Evolutionary conservation across 2,329 filamentous ascomycete genomes (phyloP), one percentile per base, ranked within the genome.

Genomic region (Chrysosporium queenslandicum): DNA sequence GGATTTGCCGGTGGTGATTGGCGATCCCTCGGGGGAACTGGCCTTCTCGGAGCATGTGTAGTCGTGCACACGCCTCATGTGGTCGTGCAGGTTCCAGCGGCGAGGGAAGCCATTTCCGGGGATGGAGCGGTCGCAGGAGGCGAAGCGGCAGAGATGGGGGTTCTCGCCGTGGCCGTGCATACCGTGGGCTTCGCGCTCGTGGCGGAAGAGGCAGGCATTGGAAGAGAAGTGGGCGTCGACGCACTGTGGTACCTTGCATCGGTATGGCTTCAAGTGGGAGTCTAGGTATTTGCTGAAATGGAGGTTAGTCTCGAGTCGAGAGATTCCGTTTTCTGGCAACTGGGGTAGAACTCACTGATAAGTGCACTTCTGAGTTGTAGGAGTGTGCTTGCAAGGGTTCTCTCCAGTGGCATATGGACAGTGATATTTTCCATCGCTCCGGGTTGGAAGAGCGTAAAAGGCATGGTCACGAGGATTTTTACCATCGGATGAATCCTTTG

Each of bases 281-380:
- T 97, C 91, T 60, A 97, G 83, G 63, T 92, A 95, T 78, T 97
- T 97, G 79, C 90, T 95, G 16, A 46, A 48, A 37, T 16, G 39
- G 27, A 5, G 29, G 55, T 66, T 60, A 60, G 63, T 57, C 53
- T 36, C 2, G 2, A 2, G 41, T 20, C 16, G 46, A 2, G 21
- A 18, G 23, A 39, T 55, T 60, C 55, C 56, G 46, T 39, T 49
- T 45, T 7, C 7, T 20, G 21, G n/a, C 9, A 34, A 20, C 14
- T 34, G 1, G 29, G 27, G 40, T 20, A 45, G 50, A 46, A 73
- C 87, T 80, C 84, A 94, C 90, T 96, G 90, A 67, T 96, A 97
- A 73, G 95, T 94, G 82, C 91, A 96, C 80, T 96, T 96, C 62
- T 97, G 86, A 75, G 94, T 92, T 65, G 94, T 92, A 37, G 90